phyloP scores from a whole-genome alignment of 129 eudicot genomes.

The Saussurea involucrata region DNA sequence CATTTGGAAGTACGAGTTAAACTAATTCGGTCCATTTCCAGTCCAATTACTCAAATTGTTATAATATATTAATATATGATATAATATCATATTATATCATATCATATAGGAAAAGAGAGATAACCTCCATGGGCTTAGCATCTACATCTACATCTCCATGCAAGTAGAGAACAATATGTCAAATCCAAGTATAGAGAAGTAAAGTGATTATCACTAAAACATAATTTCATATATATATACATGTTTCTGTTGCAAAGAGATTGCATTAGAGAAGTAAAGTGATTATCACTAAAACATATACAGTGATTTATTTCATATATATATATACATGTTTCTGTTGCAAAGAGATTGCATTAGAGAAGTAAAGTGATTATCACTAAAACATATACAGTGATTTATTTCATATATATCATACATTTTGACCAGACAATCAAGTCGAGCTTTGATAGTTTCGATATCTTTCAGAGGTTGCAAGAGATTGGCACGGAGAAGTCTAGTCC shows the following conservation, averaged over 20 bases:
- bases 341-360: not conserved
- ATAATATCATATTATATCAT: not conserved
- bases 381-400: not conserved
- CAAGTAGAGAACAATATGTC: conserved; percentile 35
- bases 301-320: not conserved
- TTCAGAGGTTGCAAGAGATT: conserved; percentile 96
- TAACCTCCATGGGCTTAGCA: conserved; percentile 21
- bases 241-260: not conserved
- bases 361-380: too few species aligned
- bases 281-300: conserved; percentile 15
- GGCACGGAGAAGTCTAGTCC: conserved; percentile 97
- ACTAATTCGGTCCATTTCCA: too few species aligned
- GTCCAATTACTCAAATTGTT: too few species aligned
- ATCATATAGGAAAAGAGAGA: not conserved
- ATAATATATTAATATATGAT: too few species aligned
- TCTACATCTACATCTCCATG: conserved; percentile 15
- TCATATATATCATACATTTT: not conserved
- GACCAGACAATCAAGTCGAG: conserved; percentile 98
- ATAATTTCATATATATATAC: not conserved
- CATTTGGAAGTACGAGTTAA: too few species aligned
- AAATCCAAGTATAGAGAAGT: conserved; percentile 6
- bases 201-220: conserved; percentile 7
- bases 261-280: too few species aligned
- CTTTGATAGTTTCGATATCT: conserved; percentile 83
- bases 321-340: not conserved